Evolutionary conservation across 1,284 basidiomycete species (phyloP).

Genomic region (Vanrija sp.): DNA sequence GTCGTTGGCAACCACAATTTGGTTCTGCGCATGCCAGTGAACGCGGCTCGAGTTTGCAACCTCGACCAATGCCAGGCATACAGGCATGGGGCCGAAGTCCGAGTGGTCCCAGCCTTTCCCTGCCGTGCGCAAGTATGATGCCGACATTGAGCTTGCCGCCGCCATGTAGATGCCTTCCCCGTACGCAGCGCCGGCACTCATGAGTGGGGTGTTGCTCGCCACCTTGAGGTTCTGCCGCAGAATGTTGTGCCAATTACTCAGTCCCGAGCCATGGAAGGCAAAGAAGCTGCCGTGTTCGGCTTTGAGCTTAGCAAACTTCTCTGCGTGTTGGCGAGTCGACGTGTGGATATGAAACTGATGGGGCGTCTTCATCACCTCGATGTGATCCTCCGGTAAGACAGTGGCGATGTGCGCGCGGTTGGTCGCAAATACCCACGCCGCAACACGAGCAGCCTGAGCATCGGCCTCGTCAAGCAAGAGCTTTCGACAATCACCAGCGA

Average conservation of each 20-base stretch:
- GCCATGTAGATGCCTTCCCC: slow-evolving; percentile 9
- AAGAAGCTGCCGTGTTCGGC: slow-evolving; percentile 5
- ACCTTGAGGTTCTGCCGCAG: slow-evolving; percentile 13
- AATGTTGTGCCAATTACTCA: slow-evolving; percentile 16
- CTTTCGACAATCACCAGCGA: background rate
- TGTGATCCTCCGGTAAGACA: background rate
- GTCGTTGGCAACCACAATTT: slow-evolving; percentile 7
- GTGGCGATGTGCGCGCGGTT: slow-evolving; percentile 13
- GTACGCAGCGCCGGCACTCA: slow-evolving; percentile 5
- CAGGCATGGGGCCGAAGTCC: background rate
- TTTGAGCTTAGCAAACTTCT: slow-evolving; percentile 5
- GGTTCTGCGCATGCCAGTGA: background rate
- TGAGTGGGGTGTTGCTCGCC: slow-evolving; percentile 6
- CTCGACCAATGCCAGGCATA: slow-evolving; percentile 6
- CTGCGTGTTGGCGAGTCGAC: slow-evolving; percentile 8
- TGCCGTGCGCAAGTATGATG: background rate
- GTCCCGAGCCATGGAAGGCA: slow-evolving; percentile 7
- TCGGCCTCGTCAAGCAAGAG: background rate
- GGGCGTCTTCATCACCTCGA: slow-evolving; percentile 1
- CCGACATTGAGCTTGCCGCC: background rate
- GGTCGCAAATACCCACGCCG: slow-evolving; percentile 10
- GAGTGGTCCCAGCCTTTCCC: background rate
- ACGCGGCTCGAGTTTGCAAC: slow-evolving; percentile 12
- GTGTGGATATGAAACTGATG: slow-evolving; percentile 14
- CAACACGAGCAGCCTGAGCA: background rate